Evolutionary conservation across 495 filamentous ascomycete species (phyloP).

Genomic region (Melanomma pulvis-pyrius): DNA sequence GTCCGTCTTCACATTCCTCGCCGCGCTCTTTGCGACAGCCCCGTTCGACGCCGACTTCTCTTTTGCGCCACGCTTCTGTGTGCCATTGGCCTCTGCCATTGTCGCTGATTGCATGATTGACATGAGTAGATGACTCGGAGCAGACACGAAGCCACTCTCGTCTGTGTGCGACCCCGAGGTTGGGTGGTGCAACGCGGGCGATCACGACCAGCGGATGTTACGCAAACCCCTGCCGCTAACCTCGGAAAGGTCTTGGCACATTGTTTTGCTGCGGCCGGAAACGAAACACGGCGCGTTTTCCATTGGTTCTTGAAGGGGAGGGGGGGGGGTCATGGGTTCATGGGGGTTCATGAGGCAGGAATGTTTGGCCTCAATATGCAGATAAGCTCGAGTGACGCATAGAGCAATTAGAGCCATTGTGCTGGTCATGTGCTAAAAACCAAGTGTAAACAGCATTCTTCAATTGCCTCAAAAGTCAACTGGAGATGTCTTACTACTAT

Average conservation of each 20-base stretch:
- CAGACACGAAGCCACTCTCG: background rate
- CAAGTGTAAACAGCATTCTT: background rate
- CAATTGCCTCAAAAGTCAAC: background rate
- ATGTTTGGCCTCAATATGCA: too few species aligned
- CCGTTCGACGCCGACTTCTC: background rate
- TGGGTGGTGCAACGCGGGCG: too few species aligned
- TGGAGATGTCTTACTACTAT: background rate
- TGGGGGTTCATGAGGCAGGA: too few species aligned
- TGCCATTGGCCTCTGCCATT: constrained; percentile 17
- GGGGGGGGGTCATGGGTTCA: too few species aligned
- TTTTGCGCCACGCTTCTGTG: constrained; percentile 1
- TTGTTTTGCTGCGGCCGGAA: background rate
- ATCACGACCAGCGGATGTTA: background rate
- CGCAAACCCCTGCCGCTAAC: background rate
- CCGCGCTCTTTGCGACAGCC: background rate
- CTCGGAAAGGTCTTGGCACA: background rate
- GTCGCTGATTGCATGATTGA: background rate
- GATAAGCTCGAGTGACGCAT: background rate
- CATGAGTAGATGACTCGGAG: too few species aligned
- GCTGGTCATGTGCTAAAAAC: too few species aligned
- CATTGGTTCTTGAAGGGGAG: background rate
- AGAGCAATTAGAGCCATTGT: background rate
- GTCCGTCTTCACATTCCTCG: constrained; percentile 61
- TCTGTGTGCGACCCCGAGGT: background rate
- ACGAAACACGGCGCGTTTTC: background rate